A percentile compares a stretch with the other conserved stretches of the same genome.
Conservation (phyloP, 192 early-diverging fungal species). For the Rhizophagus clarus region DNA sequence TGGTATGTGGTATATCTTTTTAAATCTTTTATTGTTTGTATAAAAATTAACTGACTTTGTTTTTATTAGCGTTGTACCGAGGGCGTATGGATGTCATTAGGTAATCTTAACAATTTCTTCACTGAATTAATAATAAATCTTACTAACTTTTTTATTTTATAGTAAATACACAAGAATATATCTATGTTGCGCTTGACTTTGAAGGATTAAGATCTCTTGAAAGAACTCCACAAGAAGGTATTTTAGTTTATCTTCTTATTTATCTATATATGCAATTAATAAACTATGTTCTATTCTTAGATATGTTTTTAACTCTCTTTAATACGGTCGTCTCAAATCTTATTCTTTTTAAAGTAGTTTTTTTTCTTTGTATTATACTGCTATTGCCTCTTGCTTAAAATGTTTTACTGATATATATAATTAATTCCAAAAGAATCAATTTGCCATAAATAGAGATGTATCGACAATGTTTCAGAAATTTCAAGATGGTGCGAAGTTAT, state of each 20-base stretch:
- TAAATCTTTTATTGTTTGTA: too few species aligned
- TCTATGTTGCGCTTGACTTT: too few species aligned
- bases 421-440: neutral
- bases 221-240: slow-evolving; percentile 29
- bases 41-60: too few species aligned
- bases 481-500: slow-evolving; percentile 16
- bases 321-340: slow-evolving; percentile 8
- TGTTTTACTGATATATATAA: neutral
- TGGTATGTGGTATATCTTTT: too few species aligned
- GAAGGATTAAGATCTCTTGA: slow-evolving; percentile 27
- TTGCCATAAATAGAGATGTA: slow-evolving; percentile 27
- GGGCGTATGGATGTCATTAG: slow-evolving; percentile 32
- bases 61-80: too few species aligned
- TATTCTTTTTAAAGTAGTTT: slow-evolving; percentile 7
- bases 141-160: neutral
- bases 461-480: too few species aligned
- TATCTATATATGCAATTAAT: too few species aligned
- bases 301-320: slow-evolving; percentile 2
- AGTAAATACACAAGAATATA: slow-evolving; percentile 17
- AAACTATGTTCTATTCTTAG: neutral
- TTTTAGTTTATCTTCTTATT: too few species aligned
- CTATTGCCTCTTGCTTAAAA: neutral
- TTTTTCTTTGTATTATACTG: neutral
- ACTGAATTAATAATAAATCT: too few species aligned
- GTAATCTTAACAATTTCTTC: neutral